These are phyloP conservation scores for Ceriops tagal DNA, from an alignment of 345 rosid species.

Conservation along the genomic window DNA sequence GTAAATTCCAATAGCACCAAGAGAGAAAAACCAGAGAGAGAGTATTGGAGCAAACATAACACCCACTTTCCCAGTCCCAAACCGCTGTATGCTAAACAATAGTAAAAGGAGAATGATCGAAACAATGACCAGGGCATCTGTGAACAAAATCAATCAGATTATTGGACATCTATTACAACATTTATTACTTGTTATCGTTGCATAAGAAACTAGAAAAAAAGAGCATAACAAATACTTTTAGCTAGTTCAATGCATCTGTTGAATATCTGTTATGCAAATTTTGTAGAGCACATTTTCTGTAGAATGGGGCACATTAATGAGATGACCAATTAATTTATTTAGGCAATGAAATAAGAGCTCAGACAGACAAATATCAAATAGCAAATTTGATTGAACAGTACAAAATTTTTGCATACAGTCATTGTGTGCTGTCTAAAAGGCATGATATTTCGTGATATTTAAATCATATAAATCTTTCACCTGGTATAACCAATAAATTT, in stretches of 20 bases:
- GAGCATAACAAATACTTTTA: neutral
- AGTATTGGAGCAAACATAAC: constrained; percentile 84
- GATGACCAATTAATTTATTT: neutral
- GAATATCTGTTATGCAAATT: neutral
- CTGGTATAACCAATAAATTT: neutral
- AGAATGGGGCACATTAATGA: neutral
- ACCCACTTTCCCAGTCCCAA: constrained; percentile 90
- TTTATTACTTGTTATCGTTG: neutral
- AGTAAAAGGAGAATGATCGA: constrained; percentile 62
- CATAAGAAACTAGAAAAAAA: neutral
- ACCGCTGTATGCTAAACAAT: constrained; percentile 82
- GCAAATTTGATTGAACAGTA: neutral
- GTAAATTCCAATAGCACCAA: constrained; percentile 80
- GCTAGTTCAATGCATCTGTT: neutral
- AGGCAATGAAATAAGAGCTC: neutral
- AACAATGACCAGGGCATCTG: constrained; percentile 66
- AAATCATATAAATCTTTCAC: neutral
- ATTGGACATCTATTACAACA: neutral
- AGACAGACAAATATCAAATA: neutral
- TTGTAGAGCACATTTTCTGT: neutral
- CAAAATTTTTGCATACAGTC: too few relatives aligned
- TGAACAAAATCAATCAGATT: constrained; percentile 23
- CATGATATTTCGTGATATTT: neutral
- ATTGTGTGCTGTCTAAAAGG: neutral
- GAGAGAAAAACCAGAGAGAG: constrained; percentile 84